phyloP scores from a whole-genome alignment of 202 grass and related monocot genomes.

The Schoenoplectus tabernaemontani region DNA sequence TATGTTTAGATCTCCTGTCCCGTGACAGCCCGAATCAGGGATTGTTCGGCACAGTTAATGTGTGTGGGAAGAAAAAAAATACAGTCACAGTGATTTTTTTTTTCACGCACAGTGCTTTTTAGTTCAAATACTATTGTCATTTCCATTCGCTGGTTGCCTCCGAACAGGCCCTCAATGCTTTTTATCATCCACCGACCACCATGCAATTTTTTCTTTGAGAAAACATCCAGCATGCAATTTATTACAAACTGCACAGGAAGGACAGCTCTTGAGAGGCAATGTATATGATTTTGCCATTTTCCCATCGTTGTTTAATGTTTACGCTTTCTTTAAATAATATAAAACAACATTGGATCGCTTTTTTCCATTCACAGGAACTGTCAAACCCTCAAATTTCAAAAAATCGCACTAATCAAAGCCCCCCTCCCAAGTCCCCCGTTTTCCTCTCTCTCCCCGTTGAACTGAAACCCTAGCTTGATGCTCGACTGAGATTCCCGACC shows the following conservation, averaged over 20 bases:
- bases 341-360: conserved; percentile 23
- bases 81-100: no score
- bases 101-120: no score
- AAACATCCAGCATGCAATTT: neutral
- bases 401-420: conserved; percentile 17
- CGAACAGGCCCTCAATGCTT: no score
- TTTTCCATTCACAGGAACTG: conserved; percentile 2
- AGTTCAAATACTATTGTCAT: no score
- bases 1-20: no score
- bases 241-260: neutral
- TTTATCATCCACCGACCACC: no score
- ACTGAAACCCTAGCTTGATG: conserved; percentile 15
- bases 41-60: no score
- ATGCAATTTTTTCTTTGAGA: no score
- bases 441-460: conserved; percentile 11
- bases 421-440: conserved; percentile 12
- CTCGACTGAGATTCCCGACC: conserved; percentile 40
- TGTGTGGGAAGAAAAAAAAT: no score
- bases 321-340: conserved; percentile 26
- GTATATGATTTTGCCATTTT: neutral
- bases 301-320: conserved; percentile 16
- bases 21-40: no score
- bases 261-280: neutral
- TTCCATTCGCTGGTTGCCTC: no score
- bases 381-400: conserved; percentile 17